Evolutionary conservation across 148 eudicot genomes (phyloP).

Genomic region (Pouteria glomerata): DNA sequence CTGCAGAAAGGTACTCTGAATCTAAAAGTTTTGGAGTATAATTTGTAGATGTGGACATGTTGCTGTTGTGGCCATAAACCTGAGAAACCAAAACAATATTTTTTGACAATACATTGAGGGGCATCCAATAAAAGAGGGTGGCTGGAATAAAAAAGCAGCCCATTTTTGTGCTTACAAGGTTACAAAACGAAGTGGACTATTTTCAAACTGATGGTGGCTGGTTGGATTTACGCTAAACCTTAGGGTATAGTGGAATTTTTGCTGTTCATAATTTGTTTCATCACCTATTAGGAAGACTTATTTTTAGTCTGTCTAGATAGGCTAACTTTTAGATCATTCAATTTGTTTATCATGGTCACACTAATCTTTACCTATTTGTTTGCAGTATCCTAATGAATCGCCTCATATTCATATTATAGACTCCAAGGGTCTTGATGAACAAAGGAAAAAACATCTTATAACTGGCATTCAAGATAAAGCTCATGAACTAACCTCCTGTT

Average conservation of each 20-base stretch:
- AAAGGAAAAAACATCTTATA: slow-evolving; percentile 51
- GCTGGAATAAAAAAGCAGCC: not conserved
- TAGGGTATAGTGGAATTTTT: too few species aligned
- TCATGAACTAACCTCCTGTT: slow-evolving; percentile 65
- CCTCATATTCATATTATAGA: slow-evolving; percentile 62
- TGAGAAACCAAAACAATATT: too few species aligned
- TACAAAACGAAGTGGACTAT: not conserved
- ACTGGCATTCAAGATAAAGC: slow-evolving; percentile 51
- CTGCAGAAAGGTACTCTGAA: too few species aligned
- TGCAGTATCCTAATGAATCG: slow-evolving; percentile 88
- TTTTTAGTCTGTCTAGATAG: not conserved
- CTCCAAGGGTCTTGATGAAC: slow-evolving; percentile 87
- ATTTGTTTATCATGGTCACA: not conserved
- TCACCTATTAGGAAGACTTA: not conserved
- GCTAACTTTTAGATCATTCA: not conserved
- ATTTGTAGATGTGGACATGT: too few species aligned
- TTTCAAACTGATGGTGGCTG: not conserved
- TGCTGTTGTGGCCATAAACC: too few species aligned
- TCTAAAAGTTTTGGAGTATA: too few species aligned
- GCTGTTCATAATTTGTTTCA: too few species aligned
- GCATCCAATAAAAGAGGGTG: too few species aligned
- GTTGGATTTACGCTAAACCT: not conserved
- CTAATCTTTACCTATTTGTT: slow-evolving; percentile 19
- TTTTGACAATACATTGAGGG: too few species aligned
- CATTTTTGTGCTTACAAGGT: not conserved